phyloP scores from a whole-genome alignment of 148 eudicot genomes.

The Nepenthes gracilis region DNA sequence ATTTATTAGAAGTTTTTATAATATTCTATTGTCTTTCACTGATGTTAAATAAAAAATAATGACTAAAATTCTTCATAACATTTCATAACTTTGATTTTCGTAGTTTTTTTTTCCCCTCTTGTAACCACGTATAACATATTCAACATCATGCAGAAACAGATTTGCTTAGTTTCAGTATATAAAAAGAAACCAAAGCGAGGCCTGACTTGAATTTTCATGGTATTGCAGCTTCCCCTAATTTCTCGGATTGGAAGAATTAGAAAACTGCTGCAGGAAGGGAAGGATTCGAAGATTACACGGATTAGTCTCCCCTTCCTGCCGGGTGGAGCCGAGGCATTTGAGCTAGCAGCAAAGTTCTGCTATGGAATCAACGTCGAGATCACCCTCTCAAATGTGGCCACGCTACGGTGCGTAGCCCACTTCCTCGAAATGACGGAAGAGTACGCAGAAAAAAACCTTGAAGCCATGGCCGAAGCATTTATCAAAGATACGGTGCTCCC shows the following conservation, averaged over 20 bases:
- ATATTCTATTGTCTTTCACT: too few relatives aligned
- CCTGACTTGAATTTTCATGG: neutral
- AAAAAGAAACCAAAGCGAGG: neutral
- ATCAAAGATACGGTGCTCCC: conserved; percentile 58
- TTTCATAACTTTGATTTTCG: too few relatives aligned
- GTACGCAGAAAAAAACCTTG: conserved; percentile 70
- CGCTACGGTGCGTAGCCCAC: conserved; percentile 69
- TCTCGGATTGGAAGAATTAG: conserved; percentile 87
- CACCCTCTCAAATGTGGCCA: conserved; percentile 61
- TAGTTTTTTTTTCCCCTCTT: too few relatives aligned
- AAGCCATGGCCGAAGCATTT: conserved; percentile 38
- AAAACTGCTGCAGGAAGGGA: conserved; percentile 54
- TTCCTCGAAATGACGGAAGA: conserved; percentile 96
- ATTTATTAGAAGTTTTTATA: too few relatives aligned
- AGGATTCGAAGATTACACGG: conserved; percentile 50
- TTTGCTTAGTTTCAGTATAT: too few relatives aligned
- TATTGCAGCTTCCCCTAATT: conserved; percentile 81
- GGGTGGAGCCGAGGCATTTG: conserved; percentile 85
- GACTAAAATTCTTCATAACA: too few relatives aligned
- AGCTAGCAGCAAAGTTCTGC: conserved; percentile 93
- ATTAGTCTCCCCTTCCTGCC: conserved; percentile 50
- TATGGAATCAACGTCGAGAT: conserved; percentile 81
- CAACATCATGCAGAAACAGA: too few relatives aligned
- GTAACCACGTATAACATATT: too few relatives aligned
- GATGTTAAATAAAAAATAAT: too few relatives aligned